phyloP scores from a whole-genome alignment of 352 stramenopile species.

The Thalassiosira ordinaria region DNA sequence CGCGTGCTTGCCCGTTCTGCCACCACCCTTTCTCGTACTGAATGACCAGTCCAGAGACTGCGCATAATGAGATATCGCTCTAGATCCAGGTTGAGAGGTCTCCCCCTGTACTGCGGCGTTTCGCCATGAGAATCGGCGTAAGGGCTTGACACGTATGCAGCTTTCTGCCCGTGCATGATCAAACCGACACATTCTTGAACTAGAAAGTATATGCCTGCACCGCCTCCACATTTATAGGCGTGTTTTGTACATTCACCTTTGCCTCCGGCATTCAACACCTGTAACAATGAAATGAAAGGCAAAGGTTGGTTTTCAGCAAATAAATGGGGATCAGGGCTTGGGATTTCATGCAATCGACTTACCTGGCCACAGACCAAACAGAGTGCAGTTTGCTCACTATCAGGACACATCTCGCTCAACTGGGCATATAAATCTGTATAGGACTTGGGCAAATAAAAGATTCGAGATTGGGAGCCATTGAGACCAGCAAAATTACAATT shows the following conservation, averaged over 20 bases:
- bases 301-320: too few species aligned
- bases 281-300: background rate
- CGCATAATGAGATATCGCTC: conserved; percentile 77
- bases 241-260: conserved; percentile 86
- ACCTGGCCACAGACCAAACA: conserved; percentile 85
- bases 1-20: conserved; percentile 74
- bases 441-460: conserved; percentile 77
- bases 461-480: conserved; percentile 39
- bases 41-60: conserved; percentile 80
- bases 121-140: conserved; percentile 87
- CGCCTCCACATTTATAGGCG: conserved; percentile 80
- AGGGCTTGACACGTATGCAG: conserved; percentile 85
- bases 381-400: conserved; percentile 82
- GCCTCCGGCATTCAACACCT: conserved; percentile 79
- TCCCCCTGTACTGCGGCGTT: conserved; percentile 83
- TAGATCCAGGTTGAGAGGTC: conserved; percentile 84
- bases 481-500: conserved; percentile 14
- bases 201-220: conserved; percentile 85
- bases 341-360: too few species aligned
- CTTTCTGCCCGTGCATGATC: conserved; percentile 82
- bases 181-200: conserved; percentile 85
- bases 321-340: too few species aligned
- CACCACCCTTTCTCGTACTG: conserved; percentile 76
- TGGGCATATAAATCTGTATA: conserved; percentile 87
- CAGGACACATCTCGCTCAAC: conserved; percentile 70